Base-by-base conservation (phyloP, 164 flowering plant species). In the Magnolia sinica region DNA sequence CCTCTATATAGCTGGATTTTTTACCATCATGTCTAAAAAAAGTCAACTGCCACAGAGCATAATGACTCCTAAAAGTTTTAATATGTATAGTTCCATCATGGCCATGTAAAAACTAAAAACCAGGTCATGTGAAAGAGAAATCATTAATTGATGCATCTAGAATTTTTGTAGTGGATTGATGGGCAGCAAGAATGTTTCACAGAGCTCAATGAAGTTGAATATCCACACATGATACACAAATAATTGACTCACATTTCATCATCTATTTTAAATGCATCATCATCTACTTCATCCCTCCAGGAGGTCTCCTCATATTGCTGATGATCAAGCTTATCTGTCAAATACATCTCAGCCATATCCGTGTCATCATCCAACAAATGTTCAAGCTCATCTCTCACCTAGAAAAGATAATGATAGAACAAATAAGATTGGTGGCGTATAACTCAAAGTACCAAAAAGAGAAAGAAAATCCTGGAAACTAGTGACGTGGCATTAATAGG, bases 341-440 rank as follows among this genome's bases (percentile, higher is more conserved):
- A 82, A 80, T 85, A 87, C 89, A 87, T 87, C 78, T 84, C 88
- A 7, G 86, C 89, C 89, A 87, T 87, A 74, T 87, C 89, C 79
- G 80, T 80, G 76, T 87, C 89, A 80, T 87, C 89, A 71, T 87
- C 89, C 58, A 87, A 77, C 67, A 87, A 75, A 75, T 87, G 85
- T 73, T 87, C 88, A 50, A 88, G 81, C 78, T 88, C 87, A 84
- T 88, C 90, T 73, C 90, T 81, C 68, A 88, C 87, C 90, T 87
- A 75, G 63, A 31, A 73, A 70, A 68, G 51, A 68, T 29, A 19
- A 10, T 16, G 71, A 65, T 65, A 22, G 23, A n/a, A 63, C 20
- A n/a, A 18, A 63, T 63, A 63, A n/a, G 22, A 18, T 22, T 7
- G 5, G 2, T 18, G 65, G 65, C 18, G 19, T 63, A 18, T 63